These are phyloP conservation scores for Ophiostoma ips DNA, from an alignment of 2,329 filamentous ascomycete species.

Conservation along the genomic window DNA sequence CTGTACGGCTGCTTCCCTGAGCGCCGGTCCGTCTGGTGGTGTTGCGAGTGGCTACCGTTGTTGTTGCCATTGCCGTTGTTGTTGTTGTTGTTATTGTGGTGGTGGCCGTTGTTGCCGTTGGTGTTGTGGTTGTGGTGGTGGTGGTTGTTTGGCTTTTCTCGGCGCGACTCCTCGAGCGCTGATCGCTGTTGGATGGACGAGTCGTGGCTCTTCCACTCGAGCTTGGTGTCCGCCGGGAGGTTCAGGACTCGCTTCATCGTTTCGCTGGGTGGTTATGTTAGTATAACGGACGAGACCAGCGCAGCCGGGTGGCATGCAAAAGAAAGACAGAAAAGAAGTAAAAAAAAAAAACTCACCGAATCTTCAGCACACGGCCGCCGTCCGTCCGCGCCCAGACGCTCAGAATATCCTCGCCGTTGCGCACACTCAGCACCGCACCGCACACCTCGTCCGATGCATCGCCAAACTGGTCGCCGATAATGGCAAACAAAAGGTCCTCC, in stretches of 20 bases:
- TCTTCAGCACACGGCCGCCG: conserved; percentile 87
- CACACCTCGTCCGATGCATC: conserved; percentile 92
- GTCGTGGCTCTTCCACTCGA: conserved; percentile 93
- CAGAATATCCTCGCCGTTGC: conserved; percentile 91
- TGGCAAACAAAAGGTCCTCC: conserved; percentile 83
- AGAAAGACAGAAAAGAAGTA: too few relatives aligned
- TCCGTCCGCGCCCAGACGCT: conserved; percentile 96
- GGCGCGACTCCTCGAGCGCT: conserved; percentile 79
- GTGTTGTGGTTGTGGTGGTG: conserved; percentile 22
- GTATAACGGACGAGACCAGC: background rate
- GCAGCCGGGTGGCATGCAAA: too few relatives aligned
- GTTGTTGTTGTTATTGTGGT: conserved; percentile 2
- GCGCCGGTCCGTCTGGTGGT: conserved; percentile 9
- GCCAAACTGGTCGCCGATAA: conserved; percentile 86
- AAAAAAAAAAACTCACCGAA: conserved; percentile 49
- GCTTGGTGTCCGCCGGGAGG: conserved; percentile 76
- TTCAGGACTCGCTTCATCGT: conserved; percentile 82
- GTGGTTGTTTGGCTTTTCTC: conserved; percentile 56
- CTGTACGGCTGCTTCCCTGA: conserved; percentile 5
- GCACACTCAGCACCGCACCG: conserved; percentile 83
- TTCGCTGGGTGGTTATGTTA: conserved; percentile 46
- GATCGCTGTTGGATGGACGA: conserved; percentile 87
- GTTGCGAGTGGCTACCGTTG: conserved; percentile 1
- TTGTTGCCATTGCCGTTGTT: background rate
- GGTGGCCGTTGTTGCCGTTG: conserved; percentile 14